Evolutionary conservation across 1,139 yeast species (phyloP).

Genomic region (Kurtzmaniella quercitrusa): DNA sequence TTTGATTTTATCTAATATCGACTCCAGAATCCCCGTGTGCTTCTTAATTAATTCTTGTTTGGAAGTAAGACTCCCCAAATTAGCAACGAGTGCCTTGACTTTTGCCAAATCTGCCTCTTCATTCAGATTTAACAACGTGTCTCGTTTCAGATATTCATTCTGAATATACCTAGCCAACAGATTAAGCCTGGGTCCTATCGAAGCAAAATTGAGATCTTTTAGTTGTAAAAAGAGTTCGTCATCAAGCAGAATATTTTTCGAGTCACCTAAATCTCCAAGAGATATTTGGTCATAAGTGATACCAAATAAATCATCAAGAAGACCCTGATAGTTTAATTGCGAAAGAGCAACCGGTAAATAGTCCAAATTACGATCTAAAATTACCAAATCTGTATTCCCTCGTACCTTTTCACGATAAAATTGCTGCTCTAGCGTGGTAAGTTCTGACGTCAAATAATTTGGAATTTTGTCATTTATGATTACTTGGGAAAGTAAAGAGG

Average conservation of each 20-base stretch:
- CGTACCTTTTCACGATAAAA: conserved; percentile 31
- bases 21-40: conserved; percentile 76
- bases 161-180: conserved; percentile 69
- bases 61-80: conserved; percentile 62
- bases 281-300: conserved; percentile 39
- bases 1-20: conserved; percentile 52
- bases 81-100: conserved; percentile 68
- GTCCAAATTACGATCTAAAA: conserved; percentile 77
- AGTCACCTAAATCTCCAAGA: conserved; percentile 7
- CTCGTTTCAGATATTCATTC: conserved; percentile 60
- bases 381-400: conserved; percentile 59
- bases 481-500: conserved; percentile 27
- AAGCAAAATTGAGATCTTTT: conserved; percentile 70
- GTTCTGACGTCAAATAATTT: conserved; percentile 24
- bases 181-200: conserved; percentile 72
- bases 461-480: conserved; percentile 24
- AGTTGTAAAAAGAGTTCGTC: conserved; percentile 40
- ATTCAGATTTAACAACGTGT: conserved; percentile 37
- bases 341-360: conserved; percentile 64
- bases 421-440: conserved; percentile 33
- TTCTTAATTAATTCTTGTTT: conserved; percentile 67
- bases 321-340: conserved; percentile 80
- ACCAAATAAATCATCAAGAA: conserved; percentile 68
- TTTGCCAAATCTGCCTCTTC: conserved; percentile 49
- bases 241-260: conserved; percentile 17